A percentile compares a stretch with the other conserved stretches of the same genome.
phyloP scores from a whole-genome alignment of 1,284 basidiomycete genomes.

The Rugosomyces carneus region DNA sequence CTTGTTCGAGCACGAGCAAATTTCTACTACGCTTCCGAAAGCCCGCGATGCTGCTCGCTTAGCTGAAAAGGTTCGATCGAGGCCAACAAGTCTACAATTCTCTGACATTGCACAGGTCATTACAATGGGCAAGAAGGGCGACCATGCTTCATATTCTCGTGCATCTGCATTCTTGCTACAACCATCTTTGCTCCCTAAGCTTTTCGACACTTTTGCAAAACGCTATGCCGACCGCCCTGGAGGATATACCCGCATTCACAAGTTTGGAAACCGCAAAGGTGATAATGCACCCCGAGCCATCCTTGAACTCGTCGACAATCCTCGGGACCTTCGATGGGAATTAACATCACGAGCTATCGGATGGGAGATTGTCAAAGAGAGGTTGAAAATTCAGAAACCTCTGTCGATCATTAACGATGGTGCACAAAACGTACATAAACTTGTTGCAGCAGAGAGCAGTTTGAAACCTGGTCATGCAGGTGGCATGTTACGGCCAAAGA shows the following conservation, averaged over 20 bases:
- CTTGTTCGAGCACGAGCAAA: constrained; percentile 92
- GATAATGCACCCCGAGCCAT: constrained; percentile 95
- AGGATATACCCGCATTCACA: constrained; percentile 94
- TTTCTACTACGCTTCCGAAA: constrained; percentile 95
- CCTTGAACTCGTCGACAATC: constrained; percentile 91
- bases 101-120: constrained; percentile 59
- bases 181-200: constrained; percentile 65
- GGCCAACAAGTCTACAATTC: background rate
- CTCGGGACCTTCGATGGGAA: constrained; percentile 82
- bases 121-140: constrained; percentile 81
- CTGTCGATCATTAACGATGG: constrained; percentile 45
- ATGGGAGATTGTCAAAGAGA: constrained; percentile 63
- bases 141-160: constrained; percentile 53
- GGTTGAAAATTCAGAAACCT: constrained; percentile 39
- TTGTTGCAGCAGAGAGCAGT: constrained; percentile 43
- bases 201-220: constrained; percentile 75
- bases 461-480: constrained; percentile 30
- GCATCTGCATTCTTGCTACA: constrained; percentile 76
- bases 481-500: constrained; percentile 48
- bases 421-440: constrained; percentile 36
- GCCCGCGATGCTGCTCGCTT: constrained; percentile 88
- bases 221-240: constrained; percentile 84
- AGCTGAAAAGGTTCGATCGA: constrained; percentile 77
- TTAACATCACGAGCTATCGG: constrained; percentile 81
- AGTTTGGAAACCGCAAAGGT: constrained; percentile 81